phyloP scores from a whole-genome alignment of 2,329 filamentous ascomycete genomes.

The Dactylonectria macrodidyma region DNA sequence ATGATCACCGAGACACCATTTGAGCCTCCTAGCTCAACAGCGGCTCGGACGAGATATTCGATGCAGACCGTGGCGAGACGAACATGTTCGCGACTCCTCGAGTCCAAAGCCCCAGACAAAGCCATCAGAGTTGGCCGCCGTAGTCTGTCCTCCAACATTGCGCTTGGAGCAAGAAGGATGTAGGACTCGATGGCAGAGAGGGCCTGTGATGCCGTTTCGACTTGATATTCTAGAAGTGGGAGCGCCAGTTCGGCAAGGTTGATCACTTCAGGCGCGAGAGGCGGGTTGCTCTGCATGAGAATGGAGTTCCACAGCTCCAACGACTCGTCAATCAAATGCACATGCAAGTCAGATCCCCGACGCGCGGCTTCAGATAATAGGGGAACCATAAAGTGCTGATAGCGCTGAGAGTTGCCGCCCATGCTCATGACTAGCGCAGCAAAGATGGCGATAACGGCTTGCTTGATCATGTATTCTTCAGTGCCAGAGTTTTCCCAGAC shows the following conservation, averaged over 20 bases:
- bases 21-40: slow-evolving; percentile 73
- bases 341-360: slow-evolving; percentile 79
- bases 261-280: slow-evolving; percentile 74
- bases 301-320: slow-evolving; percentile 90
- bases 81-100: slow-evolving; percentile 70
- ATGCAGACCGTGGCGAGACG: slow-evolving; percentile 72
- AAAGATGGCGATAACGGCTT: slow-evolving; percentile 89
- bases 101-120: slow-evolving; percentile 65
- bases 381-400: slow-evolving; percentile 85
- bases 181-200: slow-evolving; percentile 80
- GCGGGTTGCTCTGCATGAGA: slow-evolving; percentile 74
- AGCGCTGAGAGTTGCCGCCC: slow-evolving; percentile 82
- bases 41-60: slow-evolving; percentile 76
- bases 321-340: slow-evolving; percentile 92
- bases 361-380: slow-evolving; percentile 86
- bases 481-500: slow-evolving; percentile 87
- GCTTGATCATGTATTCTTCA: slow-evolving; percentile 93
- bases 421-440: slow-evolving; percentile 89
- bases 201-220: slow-evolving; percentile 73
- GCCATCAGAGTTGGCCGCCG: slow-evolving; percentile 66
- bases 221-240: slow-evolving; percentile 76
- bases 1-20: slow-evolving; percentile 75
- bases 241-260: slow-evolving; percentile 74
- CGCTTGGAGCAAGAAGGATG: slow-evolving; percentile 77
- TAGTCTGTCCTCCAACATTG: slow-evolving; percentile 71